Conservation (phyloP, 2,329 filamentous ascomycete species). For the Aureobasidium pullulans region DNA sequence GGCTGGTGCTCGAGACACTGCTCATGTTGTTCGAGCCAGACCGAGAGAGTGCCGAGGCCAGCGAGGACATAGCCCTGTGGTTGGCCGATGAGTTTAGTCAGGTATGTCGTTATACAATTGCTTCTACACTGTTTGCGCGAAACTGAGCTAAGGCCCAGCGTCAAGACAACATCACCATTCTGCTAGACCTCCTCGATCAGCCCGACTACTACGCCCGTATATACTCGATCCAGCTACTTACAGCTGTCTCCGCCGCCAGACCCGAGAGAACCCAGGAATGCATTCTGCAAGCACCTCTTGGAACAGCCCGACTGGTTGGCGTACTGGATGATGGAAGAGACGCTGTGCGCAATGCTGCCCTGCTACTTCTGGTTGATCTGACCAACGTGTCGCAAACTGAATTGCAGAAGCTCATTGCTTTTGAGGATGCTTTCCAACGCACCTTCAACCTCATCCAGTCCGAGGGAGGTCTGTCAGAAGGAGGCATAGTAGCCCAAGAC, state of each 20-base stretch:
- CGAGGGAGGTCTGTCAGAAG: constrained; percentile 75
- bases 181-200: constrained; percentile 82
- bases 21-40: constrained; percentile 81
- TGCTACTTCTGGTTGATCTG: constrained; percentile 79
- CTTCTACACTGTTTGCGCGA: constrained; percentile 14
- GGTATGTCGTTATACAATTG: constrained; percentile 35
- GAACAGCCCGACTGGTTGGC: constrained; percentile 77
- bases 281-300: constrained; percentile 79
- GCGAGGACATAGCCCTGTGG: constrained; percentile 93
- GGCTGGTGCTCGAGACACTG: constrained; percentile 88
- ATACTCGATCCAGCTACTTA: constrained; percentile 83
- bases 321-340: constrained; percentile 80
- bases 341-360: constrained; percentile 77
- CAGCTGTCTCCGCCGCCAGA: constrained; percentile 74
- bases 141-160: constrained; percentile 55
- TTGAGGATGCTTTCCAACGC: constrained; percentile 86
- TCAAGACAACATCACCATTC: constrained; percentile 89
- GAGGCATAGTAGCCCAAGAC: constrained; percentile 83
- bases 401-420: constrained; percentile 90
- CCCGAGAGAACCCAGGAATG: constrained; percentile 93
- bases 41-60: constrained; percentile 68
- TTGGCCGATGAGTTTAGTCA: constrained; percentile 97
- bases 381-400: constrained; percentile 74
- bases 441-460: constrained; percentile 73
- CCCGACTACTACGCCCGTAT: constrained; percentile 65